A percentile compares a stretch with the other conserved stretches of the same genome.
These are phyloP conservation scores for Lablab purpureus DNA, from an alignment of 306 rosid genomes.

Conservation along the genomic window DNA sequence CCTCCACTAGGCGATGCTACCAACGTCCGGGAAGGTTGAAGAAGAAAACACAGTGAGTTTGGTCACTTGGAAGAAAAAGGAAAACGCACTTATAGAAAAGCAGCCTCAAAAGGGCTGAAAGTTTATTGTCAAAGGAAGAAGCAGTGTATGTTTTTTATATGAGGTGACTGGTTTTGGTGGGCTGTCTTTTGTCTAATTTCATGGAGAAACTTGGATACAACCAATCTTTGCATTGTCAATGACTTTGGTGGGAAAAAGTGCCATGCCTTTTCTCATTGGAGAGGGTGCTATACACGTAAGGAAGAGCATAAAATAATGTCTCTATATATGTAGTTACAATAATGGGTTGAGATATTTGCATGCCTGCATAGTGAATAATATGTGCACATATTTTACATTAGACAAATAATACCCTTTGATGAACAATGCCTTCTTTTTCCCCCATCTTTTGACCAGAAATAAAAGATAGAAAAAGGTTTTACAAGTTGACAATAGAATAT, in stretches of 20 bases:
- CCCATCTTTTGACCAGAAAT: not conserved
- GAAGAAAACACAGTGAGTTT: constrained; percentile 43
- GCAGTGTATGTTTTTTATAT: constrained; percentile 52
- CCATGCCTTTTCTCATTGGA: constrained; percentile 54
- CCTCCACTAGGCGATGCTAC: constrained; percentile 48
- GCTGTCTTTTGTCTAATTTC: constrained; percentile 53
- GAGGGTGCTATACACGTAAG: constrained; percentile 37
- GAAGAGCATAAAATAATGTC: constrained; percentile 41
- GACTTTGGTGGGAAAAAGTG: constrained; percentile 61
- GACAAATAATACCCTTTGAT: constrained; percentile 2
- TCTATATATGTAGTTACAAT: constrained; percentile 32
- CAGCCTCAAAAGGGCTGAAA: constrained; percentile 94
- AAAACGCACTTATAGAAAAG: constrained; percentile 57
- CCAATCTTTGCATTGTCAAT: constrained; percentile 57
- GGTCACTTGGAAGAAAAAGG: constrained; percentile 53
- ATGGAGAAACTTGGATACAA: constrained; percentile 50
- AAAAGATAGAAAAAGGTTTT: not conserved
- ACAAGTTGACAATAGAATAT: not conserved
- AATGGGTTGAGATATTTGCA: constrained; percentile 13
- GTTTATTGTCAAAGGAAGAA: constrained; percentile 63
- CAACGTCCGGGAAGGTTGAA: constrained; percentile 32
- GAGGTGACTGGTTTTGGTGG: constrained; percentile 72
- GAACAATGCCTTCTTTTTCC: not conserved
- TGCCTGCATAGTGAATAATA: not conserved
- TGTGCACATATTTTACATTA: not conserved